Percentiles rank a stretch among this genome's conserved stretches.
These are phyloP conservation scores for Cladosporium sp. DNA, from an alignment of 2,329 filamentous ascomycete species.

Conservation along the genomic window DNA sequence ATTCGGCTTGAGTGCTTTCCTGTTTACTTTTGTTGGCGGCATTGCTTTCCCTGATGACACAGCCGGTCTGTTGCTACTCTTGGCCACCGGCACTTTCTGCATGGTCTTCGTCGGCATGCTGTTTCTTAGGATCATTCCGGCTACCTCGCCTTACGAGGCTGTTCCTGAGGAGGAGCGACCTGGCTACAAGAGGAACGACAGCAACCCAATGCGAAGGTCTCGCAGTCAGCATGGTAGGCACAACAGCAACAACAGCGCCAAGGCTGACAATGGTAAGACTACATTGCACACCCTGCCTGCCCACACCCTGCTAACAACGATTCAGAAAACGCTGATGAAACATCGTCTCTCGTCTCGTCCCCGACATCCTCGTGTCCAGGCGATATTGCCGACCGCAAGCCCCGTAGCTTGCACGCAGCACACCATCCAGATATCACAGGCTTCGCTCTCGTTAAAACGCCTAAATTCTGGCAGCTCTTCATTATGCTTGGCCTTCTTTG, in stretches of 20 bases:
- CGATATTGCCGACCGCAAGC: constrained; percentile 49
- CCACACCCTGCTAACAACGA: neutral
- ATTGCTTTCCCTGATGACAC: constrained; percentile 82
- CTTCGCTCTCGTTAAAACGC: constrained; percentile 65
- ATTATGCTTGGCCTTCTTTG: constrained; percentile 84
- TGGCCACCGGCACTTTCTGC: constrained; percentile 75
- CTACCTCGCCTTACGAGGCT: constrained; percentile 54
- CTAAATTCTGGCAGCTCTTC: constrained; percentile 92
- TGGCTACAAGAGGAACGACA: constrained; percentile 35
- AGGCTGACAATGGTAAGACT: constrained; percentile 64
- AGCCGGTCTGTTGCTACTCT: constrained; percentile 73
- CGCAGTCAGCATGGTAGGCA: constrained; percentile 39
- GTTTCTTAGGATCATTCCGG: constrained; percentile 74
- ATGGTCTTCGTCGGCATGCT: constrained; percentile 71
- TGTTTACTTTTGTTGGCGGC: constrained; percentile 81
- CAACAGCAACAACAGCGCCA: constrained; percentile 18
- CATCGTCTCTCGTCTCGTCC: constrained; percentile 74
- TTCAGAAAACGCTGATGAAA: constrained; percentile 63
- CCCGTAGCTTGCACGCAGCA: constrained; percentile 53
- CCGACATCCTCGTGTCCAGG: constrained; percentile 52
- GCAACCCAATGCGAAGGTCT: constrained; percentile 48
- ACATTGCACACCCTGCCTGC: too few species aligned
- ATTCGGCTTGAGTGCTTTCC: constrained; percentile 93
- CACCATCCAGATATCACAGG: constrained; percentile 91
- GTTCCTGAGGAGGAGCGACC: constrained; percentile 47